These are phyloP conservation scores for Leccinum obscurum DNA, from an alignment of 768 basidiomycete species.

Conservation along the genomic window DNA sequence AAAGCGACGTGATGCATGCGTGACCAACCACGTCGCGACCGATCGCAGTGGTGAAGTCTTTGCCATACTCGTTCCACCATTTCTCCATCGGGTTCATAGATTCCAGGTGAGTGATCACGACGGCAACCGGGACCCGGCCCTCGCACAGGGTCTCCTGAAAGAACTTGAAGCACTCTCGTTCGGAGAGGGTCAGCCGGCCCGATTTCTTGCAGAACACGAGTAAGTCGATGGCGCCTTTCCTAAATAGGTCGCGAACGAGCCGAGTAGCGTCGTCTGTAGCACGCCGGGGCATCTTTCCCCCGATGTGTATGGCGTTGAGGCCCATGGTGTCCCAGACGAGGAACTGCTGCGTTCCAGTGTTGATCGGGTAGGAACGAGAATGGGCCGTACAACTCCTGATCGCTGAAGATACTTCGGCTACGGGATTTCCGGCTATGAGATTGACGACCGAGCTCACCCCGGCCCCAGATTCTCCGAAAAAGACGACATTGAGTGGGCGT, in stretches of 20 bases:
- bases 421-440: background rate
- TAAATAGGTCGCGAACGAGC: slow-evolving; percentile 27
- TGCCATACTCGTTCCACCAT: slow-evolving; percentile 23
- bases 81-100: slow-evolving; percentile 10
- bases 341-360: background rate
- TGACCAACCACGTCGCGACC: slow-evolving; percentile 9
- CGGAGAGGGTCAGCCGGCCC: slow-evolving; percentile 26
- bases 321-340: slow-evolving; percentile 4
- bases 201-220: slow-evolving; percentile 34
- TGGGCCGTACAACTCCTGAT: background rate
- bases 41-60: background rate
- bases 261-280: slow-evolving; percentile 11
- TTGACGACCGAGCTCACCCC: slow-evolving; percentile 35
- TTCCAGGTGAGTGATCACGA: slow-evolving; percentile 38
- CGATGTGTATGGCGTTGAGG: background rate
- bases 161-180: slow-evolving; percentile 28
- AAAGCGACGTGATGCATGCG: slow-evolving; percentile 20
- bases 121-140: slow-evolving; percentile 31
- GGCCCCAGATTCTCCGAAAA: slow-evolving; percentile 33
- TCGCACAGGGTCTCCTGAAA: slow-evolving; percentile 36
- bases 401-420: background rate
- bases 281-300: background rate
- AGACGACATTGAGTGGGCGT: slow-evolving; percentile 26
- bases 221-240: slow-evolving; percentile 27
- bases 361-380: background rate